Conservation (phyloP, 805 yeast genomes). For the Candida sithepensis region DNA sequence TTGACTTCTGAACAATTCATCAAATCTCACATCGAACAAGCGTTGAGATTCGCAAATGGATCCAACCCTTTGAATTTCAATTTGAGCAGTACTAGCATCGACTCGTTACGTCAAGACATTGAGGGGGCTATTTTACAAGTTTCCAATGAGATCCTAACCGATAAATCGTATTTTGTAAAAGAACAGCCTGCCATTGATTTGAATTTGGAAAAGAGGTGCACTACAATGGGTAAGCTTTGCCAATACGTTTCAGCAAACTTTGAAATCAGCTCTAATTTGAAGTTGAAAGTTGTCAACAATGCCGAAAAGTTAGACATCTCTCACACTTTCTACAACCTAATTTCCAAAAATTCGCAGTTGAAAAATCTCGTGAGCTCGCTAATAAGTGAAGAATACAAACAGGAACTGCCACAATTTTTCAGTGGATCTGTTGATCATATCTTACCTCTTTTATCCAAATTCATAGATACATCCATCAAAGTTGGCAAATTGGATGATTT, state of each 20-base stretch:
- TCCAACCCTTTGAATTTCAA: constrained; percentile 18
- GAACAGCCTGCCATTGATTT: constrained; percentile 46
- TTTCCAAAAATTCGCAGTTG: neutral
- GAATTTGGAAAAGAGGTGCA: constrained; percentile 48
- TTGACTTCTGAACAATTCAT: constrained; percentile 33
- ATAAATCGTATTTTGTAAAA: constrained; percentile 53
- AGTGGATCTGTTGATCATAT: constrained; percentile 2
- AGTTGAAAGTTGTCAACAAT: constrained; percentile 11
- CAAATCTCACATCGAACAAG: constrained; percentile 80
- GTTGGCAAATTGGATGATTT: constrained; percentile 10
- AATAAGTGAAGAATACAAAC: neutral
- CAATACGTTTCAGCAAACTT: constrained; percentile 22
- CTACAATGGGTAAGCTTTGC: constrained; percentile 19
- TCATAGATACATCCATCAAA: constrained; percentile 1
- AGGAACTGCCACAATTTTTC: constrained; percentile 9
- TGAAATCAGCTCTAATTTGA: constrained; percentile 7
- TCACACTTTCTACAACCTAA: constrained; percentile 10
- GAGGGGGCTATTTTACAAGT: constrained; percentile 50
- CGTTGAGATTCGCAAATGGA: constrained; percentile 53
- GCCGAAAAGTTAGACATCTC: constrained; percentile 19
- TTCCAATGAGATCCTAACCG: constrained; percentile 51
- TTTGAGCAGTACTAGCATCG: constrained; percentile 37
- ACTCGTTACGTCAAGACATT: constrained; percentile 36
- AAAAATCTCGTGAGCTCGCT: neutral
- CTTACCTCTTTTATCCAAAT: constrained; percentile 4